A percentile compares a stretch with the other conserved stretches of the same genome.
These are phyloP conservation scores for Candida cerambycidarum DNA, from an alignment of 805 yeast species.

Conservation along the genomic window DNA sequence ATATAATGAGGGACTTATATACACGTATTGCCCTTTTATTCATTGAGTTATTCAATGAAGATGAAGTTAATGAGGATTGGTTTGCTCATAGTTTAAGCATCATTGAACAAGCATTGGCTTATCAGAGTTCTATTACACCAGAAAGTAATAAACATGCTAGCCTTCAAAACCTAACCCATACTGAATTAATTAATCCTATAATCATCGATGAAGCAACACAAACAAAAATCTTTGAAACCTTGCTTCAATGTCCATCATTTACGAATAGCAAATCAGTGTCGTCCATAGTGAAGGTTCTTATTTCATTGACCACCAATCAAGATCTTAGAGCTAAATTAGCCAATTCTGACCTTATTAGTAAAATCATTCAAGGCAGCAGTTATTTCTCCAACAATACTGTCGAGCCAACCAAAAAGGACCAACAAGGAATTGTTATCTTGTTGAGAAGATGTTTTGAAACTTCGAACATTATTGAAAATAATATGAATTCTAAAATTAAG, in stretches of 20 bases:
- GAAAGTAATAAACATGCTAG: conserved; percentile 27
- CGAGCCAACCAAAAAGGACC: conserved; percentile 15
- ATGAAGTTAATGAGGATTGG: conserved; percentile 46
- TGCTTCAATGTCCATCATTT: conserved; percentile 44
- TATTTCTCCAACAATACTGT: conserved; percentile 21
- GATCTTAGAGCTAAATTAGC: conserved; percentile 40
- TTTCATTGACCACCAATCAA: conserved; percentile 44
- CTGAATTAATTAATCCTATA: conserved; percentile 14
- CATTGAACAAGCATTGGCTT: conserved; percentile 54
- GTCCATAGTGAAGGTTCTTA: conserved; percentile 48
- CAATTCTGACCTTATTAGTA: conserved; percentile 46
- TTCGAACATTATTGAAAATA: conserved; percentile 43
- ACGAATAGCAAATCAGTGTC: conserved; percentile 48
- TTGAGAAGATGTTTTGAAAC: conserved; percentile 73
- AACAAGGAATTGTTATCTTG: conserved; percentile 39
- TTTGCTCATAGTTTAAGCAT: conserved; percentile 56
- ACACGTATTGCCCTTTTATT: neutral
- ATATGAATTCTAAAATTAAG: conserved; percentile 53
- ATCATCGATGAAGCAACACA: conserved; percentile 19
- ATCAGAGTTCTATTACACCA: conserved; percentile 48
- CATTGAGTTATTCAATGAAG: conserved; percentile 16
- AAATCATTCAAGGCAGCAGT: conserved; percentile 46
- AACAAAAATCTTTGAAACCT: conserved; percentile 39
- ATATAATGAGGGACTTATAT: neutral
- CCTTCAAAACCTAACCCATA: conserved; percentile 10